Evolutionary conservation across 805 yeast genomes (phyloP), one percentile per base, ranked within the genome.

Genomic region (Saccharomycopsis synnaedendra): DNA sequence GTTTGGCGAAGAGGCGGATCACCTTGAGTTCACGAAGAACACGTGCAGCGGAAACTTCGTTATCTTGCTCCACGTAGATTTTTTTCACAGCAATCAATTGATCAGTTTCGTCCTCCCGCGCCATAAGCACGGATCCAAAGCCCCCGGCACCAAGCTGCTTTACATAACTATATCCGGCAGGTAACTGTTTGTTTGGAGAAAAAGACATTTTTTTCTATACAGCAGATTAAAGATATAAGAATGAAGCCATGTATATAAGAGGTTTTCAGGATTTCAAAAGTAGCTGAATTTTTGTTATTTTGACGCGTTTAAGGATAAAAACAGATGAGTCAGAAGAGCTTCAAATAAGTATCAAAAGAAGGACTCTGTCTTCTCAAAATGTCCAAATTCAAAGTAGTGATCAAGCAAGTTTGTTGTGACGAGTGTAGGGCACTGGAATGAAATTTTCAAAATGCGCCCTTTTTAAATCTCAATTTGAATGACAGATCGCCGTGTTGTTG

Each of bases 11-110:
- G n/a, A 34, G 10, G 8, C n/a, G 8, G 10, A 34, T 34, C 3
- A 44, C 45, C 29, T 10, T 10, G 31, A 37, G 27, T 11, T 44
- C 47, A 29, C 41, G 37, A 7, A 44, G 34, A 10, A 44, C 11
- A 9, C 43, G 29, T 8, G 35, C 11, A n/a, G 27, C 27, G 2
- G 10, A 8, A 9, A 11, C 36, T 31, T n/a, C 11, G 33, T 44
- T 38, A n/a, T 41, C 11, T 27, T 38, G 4, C 19, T 44, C 10
- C 27, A 40, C 19, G 43, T 40, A 30, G 7, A 39, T 39, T 39
- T 19, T 39, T 11, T 39, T 39, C 11, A 39, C 28, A 10, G 41
- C 41, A 8, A 39, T 19, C 11, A 39, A n/a, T 8, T 39, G 8
- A 8, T 11, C 41, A 11, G 41, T 39, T 11, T n/a, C 19, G 11